Conservation (phyloP, 75 land plant genomes). For the Cryptomeria japonica region DNA sequence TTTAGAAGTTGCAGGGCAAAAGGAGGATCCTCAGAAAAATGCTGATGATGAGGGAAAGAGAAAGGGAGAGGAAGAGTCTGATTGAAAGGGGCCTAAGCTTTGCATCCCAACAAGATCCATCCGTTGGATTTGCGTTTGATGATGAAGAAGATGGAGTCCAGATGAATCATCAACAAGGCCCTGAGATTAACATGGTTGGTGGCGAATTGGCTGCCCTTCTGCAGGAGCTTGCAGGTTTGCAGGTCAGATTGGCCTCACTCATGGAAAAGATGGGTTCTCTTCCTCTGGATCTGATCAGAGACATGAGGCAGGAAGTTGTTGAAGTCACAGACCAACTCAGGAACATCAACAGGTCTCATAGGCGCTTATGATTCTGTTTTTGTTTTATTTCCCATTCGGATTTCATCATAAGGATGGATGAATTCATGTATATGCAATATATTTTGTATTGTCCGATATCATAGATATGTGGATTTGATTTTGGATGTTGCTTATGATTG, state of each 20-base stretch:
- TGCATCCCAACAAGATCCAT: not conserved
- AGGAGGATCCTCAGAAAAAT: not conserved
- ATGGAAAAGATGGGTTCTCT: conserved; percentile 17
- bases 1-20: not conserved
- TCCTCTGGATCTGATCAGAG: conserved; percentile 14
- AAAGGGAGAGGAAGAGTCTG: conserved; percentile 15
- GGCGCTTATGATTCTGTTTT: not conserved
- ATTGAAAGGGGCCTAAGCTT: not conserved
- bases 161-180: not conserved
- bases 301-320: conserved; percentile 13
- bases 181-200: not conserved
- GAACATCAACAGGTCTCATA: conserved; percentile 10
- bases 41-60: conserved; percentile 5
- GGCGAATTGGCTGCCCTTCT: conserved; percentile 1
- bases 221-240: not conserved
- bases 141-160: conserved; percentile 3
- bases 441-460: not conserved
- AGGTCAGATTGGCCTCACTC: conserved; percentile 1
- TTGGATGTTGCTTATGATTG: not conserved
- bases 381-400: not conserved
- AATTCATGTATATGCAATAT: not conserved
- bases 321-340: conserved; percentile 11
- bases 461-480: not conserved
- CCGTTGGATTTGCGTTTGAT: not conserved
- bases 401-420: not conserved